Percentiles rank a stretch among this genome's conserved stretches.
Evolutionary conservation across 73 alveolate species (phyloP).

Genomic region (Stentor roeselii): DNA sequence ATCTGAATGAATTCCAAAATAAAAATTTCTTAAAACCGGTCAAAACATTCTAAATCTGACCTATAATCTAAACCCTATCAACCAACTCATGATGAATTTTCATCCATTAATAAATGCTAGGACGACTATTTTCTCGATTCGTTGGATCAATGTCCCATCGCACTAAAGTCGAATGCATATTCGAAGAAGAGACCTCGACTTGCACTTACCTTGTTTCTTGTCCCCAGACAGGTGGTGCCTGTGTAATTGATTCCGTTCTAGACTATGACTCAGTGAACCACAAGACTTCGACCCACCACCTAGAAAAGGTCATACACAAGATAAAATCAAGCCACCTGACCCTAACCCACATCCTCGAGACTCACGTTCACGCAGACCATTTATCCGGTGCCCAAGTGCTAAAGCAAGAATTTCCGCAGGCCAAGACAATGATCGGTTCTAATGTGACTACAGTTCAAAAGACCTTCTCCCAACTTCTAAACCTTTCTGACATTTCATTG

Average conservation of each 20-base stretch:
- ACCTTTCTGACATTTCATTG: conserved; percentile 26
- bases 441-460: background rate
- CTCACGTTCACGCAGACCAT: conserved; percentile 53
- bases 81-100: too few relatives aligned
- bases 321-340: background rate
- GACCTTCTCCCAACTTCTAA: conserved; percentile 22
- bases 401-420: background rate
- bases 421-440: background rate
- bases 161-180: background rate
- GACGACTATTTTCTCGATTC: too few relatives aligned
- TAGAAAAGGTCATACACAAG: background rate
- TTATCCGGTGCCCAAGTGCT: conserved; percentile 30
- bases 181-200: background rate
- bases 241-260: conserved; percentile 1
- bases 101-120: too few relatives aligned
- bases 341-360: background rate
- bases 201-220: background rate
- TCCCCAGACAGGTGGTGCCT: background rate
- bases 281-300: background rate
- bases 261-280: background rate
- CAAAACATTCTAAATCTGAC: too few relatives aligned
- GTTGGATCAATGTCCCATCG: too few relatives aligned
- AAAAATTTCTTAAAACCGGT: too few relatives aligned
- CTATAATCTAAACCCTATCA: too few relatives aligned
- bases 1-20: too few relatives aligned